These are phyloP conservation scores for Lichtheimia hyalospora DNA, from an alignment of 371 early-diverging fungal species.

Conservation along the genomic window DNA sequence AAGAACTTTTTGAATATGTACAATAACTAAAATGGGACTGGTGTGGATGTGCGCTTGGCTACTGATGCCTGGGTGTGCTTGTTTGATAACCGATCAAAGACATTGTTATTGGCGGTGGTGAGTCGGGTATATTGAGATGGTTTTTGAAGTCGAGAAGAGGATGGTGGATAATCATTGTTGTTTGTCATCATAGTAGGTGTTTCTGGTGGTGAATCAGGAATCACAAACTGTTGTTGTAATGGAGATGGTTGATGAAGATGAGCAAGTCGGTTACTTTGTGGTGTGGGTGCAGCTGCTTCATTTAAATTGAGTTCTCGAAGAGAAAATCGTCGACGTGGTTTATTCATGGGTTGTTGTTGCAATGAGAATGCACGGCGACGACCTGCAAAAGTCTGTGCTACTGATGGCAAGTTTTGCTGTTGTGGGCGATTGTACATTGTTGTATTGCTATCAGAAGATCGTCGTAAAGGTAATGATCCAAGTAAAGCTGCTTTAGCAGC, in stretches of 20 bases:
- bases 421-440: neutral
- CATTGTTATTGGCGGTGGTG: constrained; percentile 4
- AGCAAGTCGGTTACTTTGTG: constrained; percentile 5
- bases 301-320: constrained; percentile 21
- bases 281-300: neutral
- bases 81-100: constrained; percentile 43
- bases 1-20: no score
- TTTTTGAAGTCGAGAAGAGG: neutral
- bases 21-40: constrained; percentile 6
- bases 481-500: neutral
- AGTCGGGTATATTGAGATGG: constrained; percentile 5
- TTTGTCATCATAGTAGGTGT: neutral
- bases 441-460: neutral
- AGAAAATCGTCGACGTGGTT: constrained; percentile 17
- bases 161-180: neutral
- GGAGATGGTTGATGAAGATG: constrained; percentile 24
- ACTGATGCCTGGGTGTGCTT: constrained; percentile 45
- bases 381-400: neutral
- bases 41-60: constrained; percentile 31
- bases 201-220: constrained; percentile 9
- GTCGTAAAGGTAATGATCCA: neutral
- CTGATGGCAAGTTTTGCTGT: neutral
- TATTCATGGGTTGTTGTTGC: constrained; percentile 27
- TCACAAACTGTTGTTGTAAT: constrained; percentile 21
- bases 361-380: constrained; percentile 43